Evolutionary conservation across 1,284 basidiomycete genomes (phyloP), one percentile per base, ranked within the genome.

Genomic region (Cryptococcus sp.): DNA sequence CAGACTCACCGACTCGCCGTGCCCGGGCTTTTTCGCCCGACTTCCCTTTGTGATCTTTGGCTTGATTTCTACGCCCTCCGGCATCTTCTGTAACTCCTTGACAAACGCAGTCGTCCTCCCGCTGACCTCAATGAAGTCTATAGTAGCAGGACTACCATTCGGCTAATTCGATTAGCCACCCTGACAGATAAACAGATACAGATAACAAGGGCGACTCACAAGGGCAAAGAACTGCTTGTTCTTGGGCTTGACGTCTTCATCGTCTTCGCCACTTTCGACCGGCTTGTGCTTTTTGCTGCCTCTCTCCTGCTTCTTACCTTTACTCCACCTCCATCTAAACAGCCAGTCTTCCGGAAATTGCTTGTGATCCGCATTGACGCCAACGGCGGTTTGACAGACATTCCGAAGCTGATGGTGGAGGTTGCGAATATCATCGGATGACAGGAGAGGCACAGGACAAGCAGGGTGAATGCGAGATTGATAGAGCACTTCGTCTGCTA

Each of bases 31-130:
- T 14, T 31, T 31, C 9, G 28, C 7, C 14, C 28, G 28, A 31
- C 53, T 55, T 31, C 54, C 52, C 39, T 63, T 64, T 11, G 32
- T 58, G 47, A 65, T 56, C 45, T 66, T 66, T 2, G 64, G 59
- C 50, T 69, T 71, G 47, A 68, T 66, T 38, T 62, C 61, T 7
- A 69, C 65, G 0, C 69, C 68, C 26, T 66, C 57, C 0, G 72
- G 68, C 47, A 78, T 68, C 41, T 73, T 74, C 61, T 88, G 87
- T 2, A 89, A 74, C 65, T 86, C 80, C 9, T 71, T 67, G 2
- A 88, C 82, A 53, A 81, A 83, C 3, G 86, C 87, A 1, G 84
- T 85, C 0, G 88, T 90, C 14, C 87, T 76, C 1, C 88, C 87
- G 4, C 85, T 86, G 9, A 91, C 84, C 1, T 84, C 87, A 45